Base-by-base conservation (phyloP, 148 eudicot genomes). In the Spergularia bocconei region DNA sequence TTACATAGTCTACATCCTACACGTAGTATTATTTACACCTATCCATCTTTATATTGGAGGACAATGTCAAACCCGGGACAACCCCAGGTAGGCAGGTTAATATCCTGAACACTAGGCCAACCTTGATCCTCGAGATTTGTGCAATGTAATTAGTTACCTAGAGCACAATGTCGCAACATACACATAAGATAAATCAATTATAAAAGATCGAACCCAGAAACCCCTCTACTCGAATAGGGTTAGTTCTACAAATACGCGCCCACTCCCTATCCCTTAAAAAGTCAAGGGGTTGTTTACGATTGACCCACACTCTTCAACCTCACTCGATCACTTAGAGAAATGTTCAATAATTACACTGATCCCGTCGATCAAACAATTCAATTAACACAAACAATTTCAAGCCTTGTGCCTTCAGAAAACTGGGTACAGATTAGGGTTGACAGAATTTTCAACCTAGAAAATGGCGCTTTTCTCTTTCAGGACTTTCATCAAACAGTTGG, bases 401-500 rank as follows among this genome's bases (percentile, higher is more conserved):
- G 17, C 41, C 12, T 29, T 1, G 29, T 0, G 41, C 39, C 33
- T 1, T 62, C 17, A 62, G 15, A 25, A 62, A 33, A 3, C 16
- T 11, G 38, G 64, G 33, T 23, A 61, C 0, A 1, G 21, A 23
- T 61, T 21, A 10, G 39, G 9, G 36, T 3, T 23, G 64, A 61
- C 38, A 12, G 5, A 38, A 23, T 61, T 23, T 23, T 61, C 15
- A 61, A 61, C 13, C 36, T 23, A 56, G 60, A 58, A 65, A 65
- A 9, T 65, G 13, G 0, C 6, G 0, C n/a, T 17, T 41, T n/a
- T 10, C 5, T 65, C 69, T 65, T 41, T 65, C 21, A n/a, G 69
- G 10, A 65, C 20, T 65, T 65, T 65, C 69, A 41, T 41, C 69
- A 41, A 41, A 65, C 69, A 65, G 13, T 2, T 65, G 44, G 25